Conservation (phyloP, 1,284 basidiomycete species). For the Malassezia furfur region DNA sequence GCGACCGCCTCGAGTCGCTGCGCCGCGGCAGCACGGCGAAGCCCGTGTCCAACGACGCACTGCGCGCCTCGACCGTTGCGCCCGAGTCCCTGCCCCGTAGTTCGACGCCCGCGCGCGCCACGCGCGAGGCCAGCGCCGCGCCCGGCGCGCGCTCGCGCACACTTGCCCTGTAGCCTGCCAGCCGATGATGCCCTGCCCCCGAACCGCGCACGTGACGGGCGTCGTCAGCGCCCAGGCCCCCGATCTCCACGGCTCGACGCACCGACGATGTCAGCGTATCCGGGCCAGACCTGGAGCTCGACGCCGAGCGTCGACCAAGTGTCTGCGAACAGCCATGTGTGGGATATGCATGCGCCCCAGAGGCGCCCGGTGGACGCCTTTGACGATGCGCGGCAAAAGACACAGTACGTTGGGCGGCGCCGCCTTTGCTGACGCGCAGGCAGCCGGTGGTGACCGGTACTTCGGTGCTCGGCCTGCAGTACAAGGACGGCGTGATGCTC, state of each 20-base stretch:
- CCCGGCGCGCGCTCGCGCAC: constrained; percentile 5
- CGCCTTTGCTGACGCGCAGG: neutral
- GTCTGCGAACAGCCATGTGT: constrained; percentile 1
- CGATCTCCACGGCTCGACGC: neutral
- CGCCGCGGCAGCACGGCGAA: constrained; percentile 34
- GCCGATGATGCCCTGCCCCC: neutral
- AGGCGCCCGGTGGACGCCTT: constrained; percentile 10
- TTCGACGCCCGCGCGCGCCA: constrained; percentile 11
- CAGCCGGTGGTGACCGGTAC: constrained; percentile 95
- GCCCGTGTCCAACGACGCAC: neutral
- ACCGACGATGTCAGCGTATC: constrained; percentile 8
- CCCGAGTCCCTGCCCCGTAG: constrained; percentile 14
- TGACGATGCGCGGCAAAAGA: constrained; percentile 17
- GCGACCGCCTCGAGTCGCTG: constrained; percentile 44
- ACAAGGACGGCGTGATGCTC: constrained; percentile 94
- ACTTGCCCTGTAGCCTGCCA: neutral
- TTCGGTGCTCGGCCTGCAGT: constrained; percentile 84
- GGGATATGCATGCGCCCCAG: constrained; percentile 1
- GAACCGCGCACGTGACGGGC: constrained; percentile 7
- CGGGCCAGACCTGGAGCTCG: constrained; percentile 19
- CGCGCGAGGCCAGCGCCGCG: constrained; percentile 11
- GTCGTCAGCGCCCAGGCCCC: constrained; percentile 12
- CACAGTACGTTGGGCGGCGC: constrained; percentile 15
- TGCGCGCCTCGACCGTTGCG: constrained; percentile 10
- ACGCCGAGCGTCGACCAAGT: constrained; percentile 9